Percentiles rank a stretch among this genome's conserved stretches.
These are phyloP conservation scores for Scleromitrula shiraiana DNA, from an alignment of 2,329 filamentous ascomycete genomes.

Conservation along the genomic window DNA sequence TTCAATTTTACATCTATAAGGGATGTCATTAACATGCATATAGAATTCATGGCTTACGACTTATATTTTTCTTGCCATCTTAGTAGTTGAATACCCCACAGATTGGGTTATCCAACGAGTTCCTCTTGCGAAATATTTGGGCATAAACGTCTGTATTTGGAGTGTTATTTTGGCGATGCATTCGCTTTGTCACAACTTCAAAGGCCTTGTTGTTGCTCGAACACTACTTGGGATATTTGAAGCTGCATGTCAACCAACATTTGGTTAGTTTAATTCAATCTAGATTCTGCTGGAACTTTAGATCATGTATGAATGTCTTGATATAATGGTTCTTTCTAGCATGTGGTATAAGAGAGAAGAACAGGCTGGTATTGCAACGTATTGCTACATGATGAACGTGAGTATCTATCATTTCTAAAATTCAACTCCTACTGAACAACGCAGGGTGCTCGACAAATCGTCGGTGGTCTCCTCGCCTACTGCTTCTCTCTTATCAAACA, in stretches of 20 bases:
- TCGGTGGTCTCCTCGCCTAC: slow-evolving; percentile 55
- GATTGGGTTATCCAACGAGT: slow-evolving; percentile 27
- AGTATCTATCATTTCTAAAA: not conserved
- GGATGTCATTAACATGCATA: slow-evolving; percentile 29
- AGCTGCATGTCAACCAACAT: slow-evolving; percentile 58
- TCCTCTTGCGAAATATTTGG: slow-evolving; percentile 5
- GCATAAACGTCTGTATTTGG: slow-evolving; percentile 6
- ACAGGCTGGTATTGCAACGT: slow-evolving; percentile 55
- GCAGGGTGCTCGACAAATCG: slow-evolving; percentile 54
- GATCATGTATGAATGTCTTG: not conserved
- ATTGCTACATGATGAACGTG: slow-evolving; percentile 36
- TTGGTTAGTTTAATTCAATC: too few species aligned
- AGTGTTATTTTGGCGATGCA: slow-evolving; percentile 2
- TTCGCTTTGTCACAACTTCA: slow-evolving; percentile 43
- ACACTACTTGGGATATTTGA: slow-evolving; percentile 63
- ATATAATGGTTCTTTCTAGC: slow-evolving; percentile 40
- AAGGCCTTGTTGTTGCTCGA: slow-evolving; percentile 52
- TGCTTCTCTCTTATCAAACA: slow-evolving; percentile 45
- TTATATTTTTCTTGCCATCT: slow-evolving; percentile 21
- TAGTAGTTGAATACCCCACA: slow-evolving; percentile 33
- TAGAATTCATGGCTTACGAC: slow-evolving; percentile 25
- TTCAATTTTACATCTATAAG: slow-evolving; percentile 41
- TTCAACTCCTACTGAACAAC: slow-evolving; percentile 54
- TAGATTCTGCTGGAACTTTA: too few species aligned
- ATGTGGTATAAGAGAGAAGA: slow-evolving; percentile 69